phyloP scores from a whole-genome alignment of 371 early-diverging fungal genomes.

The Mortierella polycephala region DNA sequence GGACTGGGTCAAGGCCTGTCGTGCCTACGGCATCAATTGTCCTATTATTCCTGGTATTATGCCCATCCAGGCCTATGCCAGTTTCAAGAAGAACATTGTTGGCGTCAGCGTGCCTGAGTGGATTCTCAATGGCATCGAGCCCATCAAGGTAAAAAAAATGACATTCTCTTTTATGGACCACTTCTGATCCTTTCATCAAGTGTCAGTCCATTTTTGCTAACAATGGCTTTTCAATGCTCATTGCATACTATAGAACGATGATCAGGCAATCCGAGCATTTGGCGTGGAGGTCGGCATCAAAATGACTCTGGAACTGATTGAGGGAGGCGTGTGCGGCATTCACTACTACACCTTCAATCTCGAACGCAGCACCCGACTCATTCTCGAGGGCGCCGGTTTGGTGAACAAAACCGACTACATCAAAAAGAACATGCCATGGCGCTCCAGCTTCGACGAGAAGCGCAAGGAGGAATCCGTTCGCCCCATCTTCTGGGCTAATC shows the following conservation, averaged over 20 bases:
- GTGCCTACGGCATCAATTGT: conserved; percentile 80
- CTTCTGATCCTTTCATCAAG: no score
- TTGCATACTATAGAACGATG: conserved; percentile 71
- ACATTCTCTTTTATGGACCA: no score
- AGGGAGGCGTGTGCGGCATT: conserved; percentile 76
- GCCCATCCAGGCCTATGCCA: conserved; percentile 93
- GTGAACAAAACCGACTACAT: conserved; percentile 52
- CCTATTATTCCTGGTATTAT: conserved; percentile 96
- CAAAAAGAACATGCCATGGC: conserved; percentile 58
- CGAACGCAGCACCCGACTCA: conserved; percentile 84
- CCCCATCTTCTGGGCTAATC: conserved; percentile 96
- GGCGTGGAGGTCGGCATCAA: conserved; percentile 87
- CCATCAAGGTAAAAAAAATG: conserved; percentile 77
- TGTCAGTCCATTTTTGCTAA: no score
- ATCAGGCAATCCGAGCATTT: conserved; percentile 93
- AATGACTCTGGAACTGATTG: conserved; percentile 79
- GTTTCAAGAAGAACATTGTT: conserved; percentile 83
- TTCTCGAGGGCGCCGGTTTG: conserved; percentile 76
- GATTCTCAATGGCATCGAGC: conserved; percentile 86
- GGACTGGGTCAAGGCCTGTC: conserved; percentile 80
- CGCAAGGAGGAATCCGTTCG: conserved; percentile 92
- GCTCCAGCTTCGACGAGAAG: conserved; percentile 64
- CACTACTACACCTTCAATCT: conserved; percentile 94
- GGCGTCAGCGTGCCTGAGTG: conserved; percentile 79
- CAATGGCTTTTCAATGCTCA: not conserved